Evolutionary conservation across 176 grass and related monocot genomes (phyloP), one percentile per base, ranked within the genome.

Genomic region (Oryza officinalis): DNA sequence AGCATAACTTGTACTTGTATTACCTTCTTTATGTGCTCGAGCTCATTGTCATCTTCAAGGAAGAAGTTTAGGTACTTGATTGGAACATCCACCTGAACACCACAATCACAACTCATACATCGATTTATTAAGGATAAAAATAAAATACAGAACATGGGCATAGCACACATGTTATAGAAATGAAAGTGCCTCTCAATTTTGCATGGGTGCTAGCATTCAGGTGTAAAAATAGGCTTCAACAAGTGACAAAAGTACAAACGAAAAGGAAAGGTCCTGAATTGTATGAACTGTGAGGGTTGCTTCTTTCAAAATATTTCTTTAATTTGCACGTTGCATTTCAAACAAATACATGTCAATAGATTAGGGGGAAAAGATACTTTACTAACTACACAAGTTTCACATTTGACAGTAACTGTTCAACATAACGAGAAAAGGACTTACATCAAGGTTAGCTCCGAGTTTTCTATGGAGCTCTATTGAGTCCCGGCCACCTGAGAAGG

Each of bases 21-120:
- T 93, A 96, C 96, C 96, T 94, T 94, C 86, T 83, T 96, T 76
- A 96, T 90, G 68, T 79, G 69, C 30, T 88, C 82, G 4, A 99
- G 93, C 70, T 94, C 93, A 10, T 84, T 89, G 69, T 96, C 96
- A 72, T 99, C 93, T 60, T 99, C 96, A 81, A 99, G 93, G 89
- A 99, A 99, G 89, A 99, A 99, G 92, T 91, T 88, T 23, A 99
- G 72, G 72, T 92, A 99, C 71, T 99, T 99, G 65, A 96, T 76
- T 65, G 96, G 78, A 74, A 99, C 92, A 89, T 99, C 96, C 66
- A 99, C 93, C 93, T 96, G 65, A 86, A 84, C 77, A 81, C 65
- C 59, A 60, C 74, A 88, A 89, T 22, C 44, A 80, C 6, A 43
- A 31, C 50, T 85, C 2, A 17, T 14, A n/a, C 2, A 65, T 22